Base-by-base conservation (phyloP, 306 rosid species). In the Vigna angularis region DNA sequence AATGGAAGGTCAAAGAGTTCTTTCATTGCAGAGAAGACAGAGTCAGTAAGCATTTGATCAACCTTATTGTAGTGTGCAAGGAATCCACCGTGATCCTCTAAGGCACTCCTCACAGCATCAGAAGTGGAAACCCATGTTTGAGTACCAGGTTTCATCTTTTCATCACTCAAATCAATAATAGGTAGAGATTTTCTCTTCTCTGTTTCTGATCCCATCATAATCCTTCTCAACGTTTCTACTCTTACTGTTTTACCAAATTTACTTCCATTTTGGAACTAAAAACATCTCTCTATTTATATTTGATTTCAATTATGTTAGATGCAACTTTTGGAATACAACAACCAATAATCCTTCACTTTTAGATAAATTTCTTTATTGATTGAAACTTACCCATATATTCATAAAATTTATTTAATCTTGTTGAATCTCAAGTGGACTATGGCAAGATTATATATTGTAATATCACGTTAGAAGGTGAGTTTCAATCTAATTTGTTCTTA, bases 1-100 rank as follows among this genome's bases (percentile, higher is more conserved):
- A 68, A 34, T 49, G 82, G 64, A 11, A 78, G 82, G 2, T 36
- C 53, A 59, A 78, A 78, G 26, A 81, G 80, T 24, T 47, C 26
- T 24, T 75, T 48, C 65, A 81, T 57, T 16, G 63, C 48, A 32
- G 80, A 56, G 47, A 67, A 67, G 9, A 74, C 45, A 56, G 80
- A 66, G 49, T 81, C 10, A 15, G 34, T 3, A 18, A 58, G 63
- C 64, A 30, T 15, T 15, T 63, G 52, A 12, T 9, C 44, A 55
- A 67, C 63, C 55, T 58, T 58, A 26, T 81, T 32, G 3, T 63
- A 67, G 36, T 20, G 80, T 38, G 76, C 84, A 3, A 81, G 5
- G 36, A 81, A 81, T 7, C 80, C 68, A n/a, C 84, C 84, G 3
- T 74, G 80, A 45, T 72, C 66, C 57, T 74, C 80, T 3, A 81